These are phyloP conservation scores for Mrakia frigida DNA, from an alignment of 768 basidiomycete species.

Conservation along the genomic window DNA sequence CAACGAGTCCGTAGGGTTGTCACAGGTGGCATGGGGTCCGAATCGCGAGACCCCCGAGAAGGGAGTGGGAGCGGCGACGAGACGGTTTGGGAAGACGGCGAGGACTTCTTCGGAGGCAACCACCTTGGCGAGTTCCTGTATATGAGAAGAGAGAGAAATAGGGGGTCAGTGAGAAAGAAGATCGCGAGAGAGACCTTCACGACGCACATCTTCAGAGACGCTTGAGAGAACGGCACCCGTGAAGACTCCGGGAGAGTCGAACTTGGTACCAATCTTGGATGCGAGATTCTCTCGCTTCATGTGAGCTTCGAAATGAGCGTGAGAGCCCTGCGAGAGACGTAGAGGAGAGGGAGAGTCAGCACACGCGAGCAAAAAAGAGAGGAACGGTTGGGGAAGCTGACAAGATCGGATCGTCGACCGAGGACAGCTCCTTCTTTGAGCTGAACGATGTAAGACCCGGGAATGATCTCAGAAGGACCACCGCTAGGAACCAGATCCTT, in stretches of 20 bases:
- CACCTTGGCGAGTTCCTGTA: slow-evolving; percentile 11
- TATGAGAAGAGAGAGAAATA: background rate
- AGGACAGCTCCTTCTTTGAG: slow-evolving; percentile 3
- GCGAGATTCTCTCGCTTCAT: slow-evolving; percentile 20
- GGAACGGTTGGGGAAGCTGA: background rate
- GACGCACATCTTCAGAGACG: slow-evolving; percentile 9
- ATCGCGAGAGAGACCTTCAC: background rate
- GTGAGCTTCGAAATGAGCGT: slow-evolving; percentile 27
- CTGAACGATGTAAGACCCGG: background rate
- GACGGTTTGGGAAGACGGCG: slow-evolving; percentile 20
- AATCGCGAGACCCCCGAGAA: background rate
- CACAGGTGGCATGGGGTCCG: background rate
- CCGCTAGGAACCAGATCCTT: background rate
- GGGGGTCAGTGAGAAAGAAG: background rate
- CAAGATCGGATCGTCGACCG: background rate
- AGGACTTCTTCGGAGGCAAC: background rate
- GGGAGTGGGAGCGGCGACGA: slow-evolving; percentile 4
- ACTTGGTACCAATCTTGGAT: slow-evolving; percentile 3
- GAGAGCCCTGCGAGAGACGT: background rate
- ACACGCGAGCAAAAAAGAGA: background rate
- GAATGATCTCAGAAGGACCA: background rate
- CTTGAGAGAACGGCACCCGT: slow-evolving; percentile 10
- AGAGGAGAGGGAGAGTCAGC: background rate
- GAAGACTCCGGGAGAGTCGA: slow-evolving; percentile 13
- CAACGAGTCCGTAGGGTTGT: slow-evolving; percentile 25